phyloP scores from a whole-genome alignment of 2,329 filamentous ascomycete species.

The Metarhizium album region DNA sequence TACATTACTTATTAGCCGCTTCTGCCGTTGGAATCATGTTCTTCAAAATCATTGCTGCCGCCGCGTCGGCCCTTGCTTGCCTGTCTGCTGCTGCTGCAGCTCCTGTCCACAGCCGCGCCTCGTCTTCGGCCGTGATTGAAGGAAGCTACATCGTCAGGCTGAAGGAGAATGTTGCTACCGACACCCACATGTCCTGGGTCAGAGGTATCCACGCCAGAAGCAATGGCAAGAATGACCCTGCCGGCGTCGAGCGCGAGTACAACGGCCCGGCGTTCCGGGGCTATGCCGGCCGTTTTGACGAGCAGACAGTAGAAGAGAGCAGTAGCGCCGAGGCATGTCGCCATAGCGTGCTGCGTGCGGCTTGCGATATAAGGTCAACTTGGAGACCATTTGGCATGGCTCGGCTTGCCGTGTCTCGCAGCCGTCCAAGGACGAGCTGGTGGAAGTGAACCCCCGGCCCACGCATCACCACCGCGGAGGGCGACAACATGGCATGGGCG shows the following conservation, averaged over 20 bases:
- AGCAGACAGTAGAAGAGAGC: slow-evolving; percentile 27
- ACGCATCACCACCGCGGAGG: too few species aligned
- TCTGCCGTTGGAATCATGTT: background rate
- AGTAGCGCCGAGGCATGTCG: slow-evolving; percentile 27
- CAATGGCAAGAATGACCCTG: slow-evolving; percentile 33
- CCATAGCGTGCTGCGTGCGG: too few species aligned
- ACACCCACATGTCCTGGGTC: slow-evolving; percentile 36
- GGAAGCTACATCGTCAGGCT: slow-evolving; percentile 49
- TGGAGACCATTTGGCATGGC: too few species aligned
- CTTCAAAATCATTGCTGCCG: background rate
- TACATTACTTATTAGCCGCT: background rate
- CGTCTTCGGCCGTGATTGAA: background rate
- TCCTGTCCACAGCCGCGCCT: background rate
- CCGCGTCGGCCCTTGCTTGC: background rate
- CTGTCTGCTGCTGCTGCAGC: background rate
- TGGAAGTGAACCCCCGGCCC: too few species aligned
- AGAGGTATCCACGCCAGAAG: slow-evolving; percentile 42
- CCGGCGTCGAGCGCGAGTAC: slow-evolving; percentile 19
- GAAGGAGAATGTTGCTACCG: slow-evolving; percentile 34
- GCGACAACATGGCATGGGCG: too few species aligned
- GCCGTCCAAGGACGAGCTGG: too few species aligned
- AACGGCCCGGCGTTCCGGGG: slow-evolving; percentile 22
- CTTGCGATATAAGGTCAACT: too few species aligned
- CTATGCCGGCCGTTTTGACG: slow-evolving; percentile 32
- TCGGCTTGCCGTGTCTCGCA: too few species aligned